Conservation (phyloP, 306 rosid genomes). For the Dryas drummondii region DNA sequence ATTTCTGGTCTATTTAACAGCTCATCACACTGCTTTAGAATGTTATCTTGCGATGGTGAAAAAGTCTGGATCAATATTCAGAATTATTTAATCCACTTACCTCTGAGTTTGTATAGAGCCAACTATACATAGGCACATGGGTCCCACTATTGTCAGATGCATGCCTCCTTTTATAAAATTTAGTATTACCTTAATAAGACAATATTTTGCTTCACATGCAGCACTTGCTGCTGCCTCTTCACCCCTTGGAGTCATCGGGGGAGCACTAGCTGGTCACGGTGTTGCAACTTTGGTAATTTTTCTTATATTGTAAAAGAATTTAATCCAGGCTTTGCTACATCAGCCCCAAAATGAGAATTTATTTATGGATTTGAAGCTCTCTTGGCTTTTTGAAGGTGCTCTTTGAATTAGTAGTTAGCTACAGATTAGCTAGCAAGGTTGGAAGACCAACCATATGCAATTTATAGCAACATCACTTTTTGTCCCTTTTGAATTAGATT, state of each 20-base stretch:
- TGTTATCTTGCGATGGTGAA: background rate
- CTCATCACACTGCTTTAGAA: background rate
- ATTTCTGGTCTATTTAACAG: background rate
- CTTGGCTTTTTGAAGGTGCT: background rate
- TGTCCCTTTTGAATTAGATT: conserved; percentile 13
- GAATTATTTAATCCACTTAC: background rate
- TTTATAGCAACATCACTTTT: background rate
- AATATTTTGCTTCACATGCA: conserved; percentile 34
- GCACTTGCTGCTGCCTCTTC: conserved; percentile 99
- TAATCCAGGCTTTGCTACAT: background rate
- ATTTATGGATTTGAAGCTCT: background rate
- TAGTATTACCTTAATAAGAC: conserved; percentile 2
- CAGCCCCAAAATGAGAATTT: background rate
- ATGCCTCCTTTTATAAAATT: background rate
- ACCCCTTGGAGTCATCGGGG: conserved; percentile 92
- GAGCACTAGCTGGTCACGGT: conserved; percentile 93
- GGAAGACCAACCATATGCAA: conserved; percentile 3
- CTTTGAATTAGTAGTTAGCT: background rate
- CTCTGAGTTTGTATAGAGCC: background rate
- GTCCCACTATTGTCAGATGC: conserved; percentile 14
- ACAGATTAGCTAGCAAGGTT: too few relatives aligned
- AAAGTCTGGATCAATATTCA: background rate
- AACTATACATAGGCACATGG: background rate
- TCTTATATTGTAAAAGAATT: background rate
- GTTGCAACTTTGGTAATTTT: conserved; percentile 83